Evolutionary conservation across 371 early-diverging fungal genomes (phyloP).

Genomic region (Saksenaea vasiformis): DNA sequence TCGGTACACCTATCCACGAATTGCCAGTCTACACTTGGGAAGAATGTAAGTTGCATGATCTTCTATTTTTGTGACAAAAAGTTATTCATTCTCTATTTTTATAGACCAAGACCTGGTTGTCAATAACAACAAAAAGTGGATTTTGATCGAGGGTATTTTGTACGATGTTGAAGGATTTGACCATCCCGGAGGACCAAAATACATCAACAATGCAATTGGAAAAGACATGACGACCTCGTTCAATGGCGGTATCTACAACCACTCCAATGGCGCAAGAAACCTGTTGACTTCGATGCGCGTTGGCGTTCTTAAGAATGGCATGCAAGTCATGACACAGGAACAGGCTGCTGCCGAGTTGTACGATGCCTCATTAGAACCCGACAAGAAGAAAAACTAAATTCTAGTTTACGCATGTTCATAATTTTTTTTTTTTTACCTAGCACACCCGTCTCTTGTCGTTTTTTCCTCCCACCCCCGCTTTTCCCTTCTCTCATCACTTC

Average conservation of each 20-base stretch:
- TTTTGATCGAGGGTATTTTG: constrained; percentile 86
- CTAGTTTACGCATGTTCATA: too few species aligned
- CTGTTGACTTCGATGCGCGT: constrained; percentile 73
- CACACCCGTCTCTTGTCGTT: background rate
- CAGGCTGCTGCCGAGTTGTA: background rate
- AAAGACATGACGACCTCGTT: constrained; percentile 86
- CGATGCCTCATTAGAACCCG: background rate
- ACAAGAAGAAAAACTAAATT: background rate
- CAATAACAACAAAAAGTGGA: constrained; percentile 70
- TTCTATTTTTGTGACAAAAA: background rate
- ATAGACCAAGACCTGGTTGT: constrained; percentile 50
- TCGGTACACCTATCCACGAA: constrained; percentile 72
- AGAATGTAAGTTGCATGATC: constrained; percentile 55
- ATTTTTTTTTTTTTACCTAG: background rate
- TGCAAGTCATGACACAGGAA: background rate
- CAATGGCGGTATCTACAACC: constrained; percentile 89
- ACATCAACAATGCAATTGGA: constrained; percentile 75
- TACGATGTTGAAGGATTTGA: constrained; percentile 92
- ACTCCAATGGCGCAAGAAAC: constrained; percentile 83
- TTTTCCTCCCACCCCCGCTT: background rate
- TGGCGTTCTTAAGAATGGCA: constrained; percentile 52
- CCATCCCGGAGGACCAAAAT: constrained; percentile 90
- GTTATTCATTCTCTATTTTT: too few species aligned
- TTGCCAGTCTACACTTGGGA: constrained; percentile 79
- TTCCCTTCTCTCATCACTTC: background rate